Evolutionary conservation across 129 eudicot genomes (phyloP), one percentile per base, ranked within the genome.

Genomic region (Saposhnikovia divaricata): DNA sequence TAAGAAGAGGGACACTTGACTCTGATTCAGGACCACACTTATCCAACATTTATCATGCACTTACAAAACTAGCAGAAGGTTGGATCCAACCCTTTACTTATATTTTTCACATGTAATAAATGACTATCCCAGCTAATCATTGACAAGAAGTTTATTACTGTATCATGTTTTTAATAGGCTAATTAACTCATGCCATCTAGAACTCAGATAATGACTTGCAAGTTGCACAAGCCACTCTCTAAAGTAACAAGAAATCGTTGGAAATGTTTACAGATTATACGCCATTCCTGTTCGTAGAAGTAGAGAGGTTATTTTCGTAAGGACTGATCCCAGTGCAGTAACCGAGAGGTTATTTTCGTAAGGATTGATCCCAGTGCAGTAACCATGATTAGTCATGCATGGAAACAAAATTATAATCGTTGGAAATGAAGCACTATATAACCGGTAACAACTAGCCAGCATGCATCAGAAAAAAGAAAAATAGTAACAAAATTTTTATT

Each of bases 21-120:
- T 43, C 44, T 77, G 61, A 38, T 71, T 42, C 55, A 57, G 83
- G 83, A 74, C 79, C 79, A 59, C 79, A 72, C 19, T 42, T 15
- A 38, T 76, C 76, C 39, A 39, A 18, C 45, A 57, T 51, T 1
- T 53, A 73, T 28, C 73, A 42, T n/a, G n/a, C n/a, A n/a, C 40
- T 51, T 14, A 57, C 65, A 6, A 18, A 57, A 53, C 15, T 76
- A 28, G 66, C 50, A 37, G n/a, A 47, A 15, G 46, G 31, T 5
- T 66, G 11, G 39, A n/a, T 23, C 47, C 25, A 70, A 38, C 72
- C 43, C 78, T 42, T 80, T 19, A 55, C 15, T 37, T 40, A 71
- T n/a, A 38, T 51, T 55, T 39, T 2, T 16, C 75, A 42, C 45
- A 42, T 44, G 28, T 72, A 42, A 40, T 72, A 72, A 72, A 72